A percentile compares a stretch with the other conserved stretches of the same genome.
phyloP scores from a whole-genome alignment of 768 basidiomycete genomes.

The Lactarius akahatsu region DNA sequence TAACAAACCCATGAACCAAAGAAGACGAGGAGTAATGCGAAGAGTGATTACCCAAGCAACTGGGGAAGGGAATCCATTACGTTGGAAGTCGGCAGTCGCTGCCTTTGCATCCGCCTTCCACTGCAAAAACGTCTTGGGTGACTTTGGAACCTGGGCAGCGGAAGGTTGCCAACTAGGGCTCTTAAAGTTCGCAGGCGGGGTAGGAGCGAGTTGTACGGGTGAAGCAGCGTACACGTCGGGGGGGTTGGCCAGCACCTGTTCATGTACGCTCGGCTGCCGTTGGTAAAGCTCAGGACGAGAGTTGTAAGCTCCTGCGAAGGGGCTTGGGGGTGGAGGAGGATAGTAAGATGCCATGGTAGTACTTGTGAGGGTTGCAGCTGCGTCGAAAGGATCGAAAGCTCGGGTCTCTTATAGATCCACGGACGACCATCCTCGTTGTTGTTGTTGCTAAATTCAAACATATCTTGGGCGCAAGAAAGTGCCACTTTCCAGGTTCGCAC shows the following conservation, averaged over 20 bases:
- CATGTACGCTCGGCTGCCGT: background rate
- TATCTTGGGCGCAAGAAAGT: slow-evolving; percentile 9
- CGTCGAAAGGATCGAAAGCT: background rate
- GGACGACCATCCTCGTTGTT: background rate
- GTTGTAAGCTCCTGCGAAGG: slow-evolving; percentile 9
- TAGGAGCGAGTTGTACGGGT: background rate
- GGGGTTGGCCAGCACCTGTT: slow-evolving; percentile 5
- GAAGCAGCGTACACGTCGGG: background rate
- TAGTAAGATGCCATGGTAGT: slow-evolving; percentile 19
- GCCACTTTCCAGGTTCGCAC: background rate
- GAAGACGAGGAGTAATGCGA: background rate
- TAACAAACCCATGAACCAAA: background rate
- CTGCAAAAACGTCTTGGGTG: slow-evolving; percentile 19
- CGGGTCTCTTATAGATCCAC: slow-evolving; percentile 11
- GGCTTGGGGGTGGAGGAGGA: slow-evolving; percentile 3
- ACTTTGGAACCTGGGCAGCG: background rate
- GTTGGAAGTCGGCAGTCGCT: slow-evolving; percentile 19
- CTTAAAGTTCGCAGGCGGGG: background rate
- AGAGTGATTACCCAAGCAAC: slow-evolving; percentile 25
- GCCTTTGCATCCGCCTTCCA: slow-evolving; percentile 23
- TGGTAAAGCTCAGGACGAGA: slow-evolving; percentile 3
- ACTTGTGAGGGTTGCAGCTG: slow-evolving; percentile 1
- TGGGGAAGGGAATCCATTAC: slow-evolving; percentile 24
- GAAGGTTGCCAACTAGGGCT: background rate
- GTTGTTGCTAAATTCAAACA: background rate